Base-by-base conservation (phyloP, 495 filamentous ascomycete species). In the Stereocaulon alpinum region DNA sequence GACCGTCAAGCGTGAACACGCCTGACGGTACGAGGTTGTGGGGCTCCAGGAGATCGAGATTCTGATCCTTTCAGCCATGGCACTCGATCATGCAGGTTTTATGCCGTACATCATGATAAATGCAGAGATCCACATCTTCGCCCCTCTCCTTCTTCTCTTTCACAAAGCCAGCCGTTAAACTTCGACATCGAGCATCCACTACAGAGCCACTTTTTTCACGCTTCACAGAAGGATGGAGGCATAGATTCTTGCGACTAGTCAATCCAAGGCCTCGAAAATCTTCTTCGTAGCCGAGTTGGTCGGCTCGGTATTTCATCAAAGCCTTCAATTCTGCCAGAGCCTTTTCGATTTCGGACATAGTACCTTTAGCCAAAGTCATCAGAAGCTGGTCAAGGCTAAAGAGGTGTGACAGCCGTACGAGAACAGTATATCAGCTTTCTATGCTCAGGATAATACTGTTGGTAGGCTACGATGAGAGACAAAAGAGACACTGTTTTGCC, bases 351-450 rank as follows among this genome's bases (percentile, higher is more conserved):
- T 92, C 87, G 29, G 89, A 91, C 89, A 91, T 91, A 34, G 88
- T 92, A 50, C 47, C 70, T 78, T 24, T 77, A 77, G 55, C 20
- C 24, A 24, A 24, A 7, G 3, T 27, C 3, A 40, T 47, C 11
- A 61, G 42, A 42, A 14, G 3, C 17, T 3, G 20, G 53, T 45
- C 40, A 40, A 58, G 74, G 72, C 62, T 75, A 70, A 56, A 70
- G 73, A 60, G 48, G 22, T n/a, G 40, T 11, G 48, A 54, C 20
- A 27, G 15, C 27, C 47, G 12, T 50, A 84, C 93, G 91, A 45
- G 93, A 99, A 75, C 93, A 99, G 72, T 99, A 99, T 40, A 99
- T 96, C 54, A 99, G 82, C 71, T 97, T 97, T 42, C 93, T 77
- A 62, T 92, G 87, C 69, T 93, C 88, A 5, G 89, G 86, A 60